These are phyloP conservation scores for Aspergillus eucalypticola DNA, from an alignment of 2,329 filamentous ascomycete genomes.

Conservation along the genomic window DNA sequence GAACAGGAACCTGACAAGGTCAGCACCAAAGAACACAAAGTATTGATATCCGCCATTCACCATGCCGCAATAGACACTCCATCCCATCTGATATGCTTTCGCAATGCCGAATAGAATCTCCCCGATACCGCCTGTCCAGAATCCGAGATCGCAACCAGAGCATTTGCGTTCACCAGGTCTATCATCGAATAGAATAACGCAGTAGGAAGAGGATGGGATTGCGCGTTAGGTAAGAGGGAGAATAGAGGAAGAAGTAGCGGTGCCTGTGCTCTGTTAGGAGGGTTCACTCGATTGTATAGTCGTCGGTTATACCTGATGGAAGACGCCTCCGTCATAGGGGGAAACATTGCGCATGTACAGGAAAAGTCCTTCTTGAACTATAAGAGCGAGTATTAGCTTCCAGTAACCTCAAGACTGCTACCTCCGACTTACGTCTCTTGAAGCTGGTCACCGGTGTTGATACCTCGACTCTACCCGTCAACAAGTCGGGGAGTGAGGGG, in stretches of 20 bases:
- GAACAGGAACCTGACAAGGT: conserved; percentile 72
- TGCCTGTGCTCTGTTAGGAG: conserved; percentile 55
- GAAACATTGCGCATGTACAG: conserved; percentile 95
- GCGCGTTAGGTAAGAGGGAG: conserved; percentile 75
- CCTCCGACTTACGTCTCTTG: conserved; percentile 75
- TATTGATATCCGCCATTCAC: conserved; percentile 47
- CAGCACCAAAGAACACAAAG: conserved; percentile 4
- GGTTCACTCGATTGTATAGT: not conserved
- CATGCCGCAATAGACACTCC: conserved; percentile 75
- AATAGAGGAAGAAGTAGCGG: conserved; percentile 90
- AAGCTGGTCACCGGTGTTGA: conserved; percentile 97
- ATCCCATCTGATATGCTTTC: conserved; percentile 72
- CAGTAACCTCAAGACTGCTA: not conserved
- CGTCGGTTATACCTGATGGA: conserved; percentile 57
- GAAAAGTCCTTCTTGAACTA: conserved; percentile 95
- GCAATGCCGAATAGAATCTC: conserved; percentile 73
- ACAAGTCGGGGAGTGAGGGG: conserved; percentile 76
- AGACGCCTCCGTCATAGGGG: conserved; percentile 91
- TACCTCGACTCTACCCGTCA: conserved; percentile 91
- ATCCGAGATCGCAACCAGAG: conserved; percentile 75
- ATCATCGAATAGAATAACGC: conserved; percentile 77
- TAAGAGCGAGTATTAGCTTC: not conserved
- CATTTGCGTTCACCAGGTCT: conserved; percentile 79
- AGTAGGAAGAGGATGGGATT: conserved; percentile 69
- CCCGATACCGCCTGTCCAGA: conserved; percentile 77